phyloP scores from a whole-genome alignment of 805 yeast genomes.

The Myxozyma neotropica region DNA sequence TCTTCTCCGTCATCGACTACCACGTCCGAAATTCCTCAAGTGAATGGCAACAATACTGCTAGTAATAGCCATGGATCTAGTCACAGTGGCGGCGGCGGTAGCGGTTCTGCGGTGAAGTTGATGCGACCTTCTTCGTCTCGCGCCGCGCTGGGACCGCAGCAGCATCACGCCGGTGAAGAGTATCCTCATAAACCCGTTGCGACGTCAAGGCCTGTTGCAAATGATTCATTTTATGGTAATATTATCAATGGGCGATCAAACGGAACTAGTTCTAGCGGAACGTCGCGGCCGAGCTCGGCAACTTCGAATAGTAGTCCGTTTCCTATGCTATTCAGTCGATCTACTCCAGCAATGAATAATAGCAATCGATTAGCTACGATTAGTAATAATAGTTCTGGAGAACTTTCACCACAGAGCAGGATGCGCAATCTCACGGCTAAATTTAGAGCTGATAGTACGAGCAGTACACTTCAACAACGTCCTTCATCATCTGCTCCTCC shows the following conservation, averaged over 20 bases:
- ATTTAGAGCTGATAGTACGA: constrained; percentile 8
- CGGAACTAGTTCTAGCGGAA: not conserved
- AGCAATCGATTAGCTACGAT: not conserved
- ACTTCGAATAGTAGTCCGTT: constrained; percentile 14
- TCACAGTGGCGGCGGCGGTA: too few species aligned
- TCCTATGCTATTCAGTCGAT: constrained; percentile 24
- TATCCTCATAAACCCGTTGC: not conserved
- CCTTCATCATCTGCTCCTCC: not conserved
- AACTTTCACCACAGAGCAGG: constrained; percentile 14
- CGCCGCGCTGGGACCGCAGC: not conserved
- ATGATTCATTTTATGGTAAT: constrained; percentile 20
- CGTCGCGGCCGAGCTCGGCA: not conserved
- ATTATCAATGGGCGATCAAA: constrained; percentile 5
- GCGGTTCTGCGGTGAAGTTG: too few species aligned
- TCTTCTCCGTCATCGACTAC: too few species aligned
- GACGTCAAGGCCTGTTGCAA: not conserved
- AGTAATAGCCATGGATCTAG: not conserved
- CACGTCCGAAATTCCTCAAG: not conserved
- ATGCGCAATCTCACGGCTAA: constrained; percentile 21
- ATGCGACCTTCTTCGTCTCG: constrained; percentile 15
- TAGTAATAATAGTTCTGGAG: not conserved
- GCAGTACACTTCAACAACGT: not conserved
- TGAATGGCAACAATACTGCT: not conserved
- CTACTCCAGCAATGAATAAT: not conserved
- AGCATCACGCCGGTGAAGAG: not conserved